Conservation (phyloP, 495 filamentous ascomycete species). For the Rhypophila decipiens region DNA sequence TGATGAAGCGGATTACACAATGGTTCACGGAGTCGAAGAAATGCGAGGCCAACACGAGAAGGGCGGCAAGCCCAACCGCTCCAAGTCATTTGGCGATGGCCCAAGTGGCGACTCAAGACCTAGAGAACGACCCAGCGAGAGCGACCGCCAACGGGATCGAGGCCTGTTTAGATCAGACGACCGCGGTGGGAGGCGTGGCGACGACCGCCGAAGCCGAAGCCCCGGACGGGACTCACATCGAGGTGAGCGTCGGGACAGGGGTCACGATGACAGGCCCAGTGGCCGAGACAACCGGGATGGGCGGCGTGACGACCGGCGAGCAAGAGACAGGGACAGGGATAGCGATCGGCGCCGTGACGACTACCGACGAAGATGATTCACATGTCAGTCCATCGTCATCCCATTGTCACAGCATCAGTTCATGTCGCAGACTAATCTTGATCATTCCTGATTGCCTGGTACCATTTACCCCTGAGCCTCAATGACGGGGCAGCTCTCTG, state of each 20-base stretch:
- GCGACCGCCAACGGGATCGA: too few relatives aligned
- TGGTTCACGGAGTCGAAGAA: constrained; percentile 79
- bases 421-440: too few relatives aligned
- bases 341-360: constrained; percentile 11
- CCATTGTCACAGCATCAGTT: background rate
- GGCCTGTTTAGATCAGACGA: too few relatives aligned
- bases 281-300: constrained; percentile 19
- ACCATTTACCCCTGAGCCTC: too few relatives aligned
- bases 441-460: too few relatives aligned
- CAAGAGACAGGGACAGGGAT: constrained; percentile 15
- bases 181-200: constrained; percentile 12
- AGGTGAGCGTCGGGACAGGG: constrained; percentile 15
- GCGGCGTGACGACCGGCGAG: constrained; percentile 15
- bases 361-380: constrained; percentile 14
- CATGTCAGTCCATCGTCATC: background rate
- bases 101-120: too few relatives aligned
- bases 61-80: too few relatives aligned
- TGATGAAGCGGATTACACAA: constrained; percentile 54
- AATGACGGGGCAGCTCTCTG: too few relatives aligned
- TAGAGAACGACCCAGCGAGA: too few relatives aligned
- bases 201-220: constrained; percentile 32
- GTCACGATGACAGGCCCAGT: background rate
- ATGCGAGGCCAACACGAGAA: constrained; percentile 41
- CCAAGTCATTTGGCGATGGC: too few relatives aligned
- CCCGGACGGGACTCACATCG: constrained; percentile 27